These are phyloP conservation scores for Fusarium nelsonii DNA, from an alignment of 2,329 filamentous ascomycete genomes.

Conservation along the genomic window DNA sequence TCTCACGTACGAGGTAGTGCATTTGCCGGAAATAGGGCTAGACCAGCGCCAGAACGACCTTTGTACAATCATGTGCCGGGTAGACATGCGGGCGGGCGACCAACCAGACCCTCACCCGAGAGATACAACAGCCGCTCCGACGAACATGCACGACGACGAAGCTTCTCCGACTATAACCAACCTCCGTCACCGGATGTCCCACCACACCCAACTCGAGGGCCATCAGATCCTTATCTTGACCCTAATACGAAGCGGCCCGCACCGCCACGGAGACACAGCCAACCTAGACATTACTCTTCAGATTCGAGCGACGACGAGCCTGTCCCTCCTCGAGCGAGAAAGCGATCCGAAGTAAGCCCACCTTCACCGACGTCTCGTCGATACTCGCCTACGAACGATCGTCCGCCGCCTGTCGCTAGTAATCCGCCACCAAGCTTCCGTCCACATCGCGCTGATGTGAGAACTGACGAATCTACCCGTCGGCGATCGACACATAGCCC, in stretches of 20 bases:
- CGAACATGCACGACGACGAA: conserved; percentile 59
- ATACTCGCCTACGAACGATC: conserved; percentile 48
- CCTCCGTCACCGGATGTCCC: conserved; percentile 51
- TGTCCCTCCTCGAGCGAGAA: conserved; percentile 47
- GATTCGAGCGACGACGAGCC: conserved; percentile 59
- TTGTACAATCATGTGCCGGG: conserved; percentile 59
- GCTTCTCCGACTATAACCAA: conserved; percentile 64
- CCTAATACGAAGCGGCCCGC: conserved; percentile 50
- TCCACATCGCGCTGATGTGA: conserved; percentile 52
- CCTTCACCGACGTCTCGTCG: conserved; percentile 52
- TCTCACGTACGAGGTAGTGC: conserved; percentile 50
- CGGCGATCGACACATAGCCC: conserved; percentile 54
- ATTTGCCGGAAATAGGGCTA: conserved; percentile 48
- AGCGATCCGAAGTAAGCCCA: conserved; percentile 46
- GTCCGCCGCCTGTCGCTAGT: conserved; percentile 48
- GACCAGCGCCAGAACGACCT: conserved; percentile 52
- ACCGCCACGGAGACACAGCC: conserved; percentile 61
- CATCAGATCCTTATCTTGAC: conserved; percentile 51
- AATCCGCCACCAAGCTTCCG: conserved; percentile 47
- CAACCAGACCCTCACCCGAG: conserved; percentile 53
- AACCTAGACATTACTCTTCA: conserved; percentile 59
- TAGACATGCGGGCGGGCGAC: conserved; percentile 51
- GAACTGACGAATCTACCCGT: conserved; percentile 51
- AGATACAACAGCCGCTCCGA: conserved; percentile 56
- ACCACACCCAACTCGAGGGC: conserved; percentile 47